These are phyloP conservation scores for Coniosporium apollinis DNA, from an alignment of 495 filamentous ascomycete species.

Conservation along the genomic window DNA sequence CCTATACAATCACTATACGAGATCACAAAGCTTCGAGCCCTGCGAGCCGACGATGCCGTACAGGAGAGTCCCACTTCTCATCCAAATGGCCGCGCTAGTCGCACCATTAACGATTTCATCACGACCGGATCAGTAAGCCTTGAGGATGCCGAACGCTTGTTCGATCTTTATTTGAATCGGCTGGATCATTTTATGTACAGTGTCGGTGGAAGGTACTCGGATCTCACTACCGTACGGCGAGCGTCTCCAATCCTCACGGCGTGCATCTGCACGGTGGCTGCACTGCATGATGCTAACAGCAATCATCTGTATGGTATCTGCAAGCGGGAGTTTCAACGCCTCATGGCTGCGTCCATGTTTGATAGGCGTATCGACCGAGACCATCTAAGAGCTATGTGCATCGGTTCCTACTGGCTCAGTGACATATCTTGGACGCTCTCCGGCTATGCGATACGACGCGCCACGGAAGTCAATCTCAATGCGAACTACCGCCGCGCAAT, in stretches of 20 bases:
- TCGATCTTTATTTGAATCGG: conserved; percentile 32
- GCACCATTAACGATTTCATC: no score
- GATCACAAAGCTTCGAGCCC: no score
- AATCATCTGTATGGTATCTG: no score
- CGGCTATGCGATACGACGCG: conserved; percentile 38
- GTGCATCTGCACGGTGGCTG: conserved; percentile 34
- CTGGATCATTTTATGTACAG: conserved; percentile 37
- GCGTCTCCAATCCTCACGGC: conserved; percentile 35
- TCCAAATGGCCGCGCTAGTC: no score
- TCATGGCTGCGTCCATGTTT: conserved; percentile 37
- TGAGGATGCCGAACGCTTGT: conserved; percentile 33
- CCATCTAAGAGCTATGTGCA: conserved; percentile 35
- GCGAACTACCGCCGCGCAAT: conserved; percentile 33
- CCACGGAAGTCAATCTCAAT: conserved; percentile 34
- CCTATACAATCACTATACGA: no score
- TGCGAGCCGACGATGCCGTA: no score
- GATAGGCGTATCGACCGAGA: conserved; percentile 32
- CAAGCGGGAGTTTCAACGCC: conserved; percentile 34
- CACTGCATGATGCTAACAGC: conserved; percentile 33
- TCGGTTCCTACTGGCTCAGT: conserved; percentile 38
- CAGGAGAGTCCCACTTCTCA: no score
- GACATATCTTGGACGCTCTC: conserved; percentile 40
- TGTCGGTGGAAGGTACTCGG: conserved; percentile 29
- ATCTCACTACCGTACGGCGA: conserved; percentile 29
- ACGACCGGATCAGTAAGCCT: conserved; percentile 31